Evolutionary conservation across 768 basidiomycete genomes (phyloP), one percentile per base, ranked within the genome.

Genomic region (Mycena olivaceomarginata): DNA sequence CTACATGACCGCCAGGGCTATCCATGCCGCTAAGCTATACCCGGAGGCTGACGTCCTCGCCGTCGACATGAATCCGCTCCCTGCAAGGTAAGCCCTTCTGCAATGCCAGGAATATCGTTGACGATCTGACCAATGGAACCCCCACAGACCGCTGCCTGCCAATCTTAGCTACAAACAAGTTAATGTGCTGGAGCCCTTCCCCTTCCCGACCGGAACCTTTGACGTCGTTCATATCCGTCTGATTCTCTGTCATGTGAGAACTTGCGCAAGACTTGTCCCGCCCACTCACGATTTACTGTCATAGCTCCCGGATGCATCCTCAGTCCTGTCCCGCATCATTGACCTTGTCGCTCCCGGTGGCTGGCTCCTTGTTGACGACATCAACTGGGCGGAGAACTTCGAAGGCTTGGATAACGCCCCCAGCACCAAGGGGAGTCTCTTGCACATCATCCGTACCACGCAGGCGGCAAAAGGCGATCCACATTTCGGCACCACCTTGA

Each of bases 151-250:
- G 15, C 60, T 78, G n/a, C 82, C 82, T 16, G 22, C 77, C 31
- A 82, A 82, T 45, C 39, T 82, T 20, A 67, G 62, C 13, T 82
- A 77, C 67, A 75, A 72, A 41, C 67, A 76, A 45, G 46, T 82
- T 53, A 77, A 82, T 53, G 31, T 82, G 7, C 31, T 79, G 8
- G 72, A 79, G 41, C 82, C 76, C 4, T 48, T 77, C 31, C 81
- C 82, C 1, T 76, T 80, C 73, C 72, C 77, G 39, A 22, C 69
- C 0, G 75, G 66, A 48, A 68, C 68, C 45, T 82, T 81, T 43
- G 81, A 83, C 62, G 76, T 81, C 9, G 72, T 83, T 25, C 82
- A 83, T 74, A 68, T 69, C 9, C 81, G 82, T 22, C 78, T 82
- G 39, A 51, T 81, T n/a, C 66, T 82, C 46, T 63, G 75, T 57